A percentile compares a stretch with the other conserved stretches of the same genome.
These are phyloP conservation scores for Allium fistulosum DNA, from an alignment of 106 monocot species.

Conservation along the genomic window DNA sequence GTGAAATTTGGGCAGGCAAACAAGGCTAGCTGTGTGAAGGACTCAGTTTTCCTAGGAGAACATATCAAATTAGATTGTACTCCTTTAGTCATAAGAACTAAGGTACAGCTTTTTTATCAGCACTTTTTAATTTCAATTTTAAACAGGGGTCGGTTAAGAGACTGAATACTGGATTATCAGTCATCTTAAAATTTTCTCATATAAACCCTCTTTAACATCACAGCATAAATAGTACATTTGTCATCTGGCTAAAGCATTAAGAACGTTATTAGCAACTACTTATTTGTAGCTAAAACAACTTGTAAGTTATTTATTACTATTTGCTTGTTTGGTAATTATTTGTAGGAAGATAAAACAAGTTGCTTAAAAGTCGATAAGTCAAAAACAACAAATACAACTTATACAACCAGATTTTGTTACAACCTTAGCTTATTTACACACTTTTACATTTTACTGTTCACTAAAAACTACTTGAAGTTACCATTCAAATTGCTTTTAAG, in stretches of 20 bases:
- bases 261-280: too few species aligned
- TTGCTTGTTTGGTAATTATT: too few species aligned
- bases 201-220: neutral
- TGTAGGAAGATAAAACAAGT: too few species aligned
- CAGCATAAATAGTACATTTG: too few species aligned
- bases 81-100: neutral
- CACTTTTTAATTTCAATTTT: neutral
- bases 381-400: too few species aligned
- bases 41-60: neutral
- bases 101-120: neutral
- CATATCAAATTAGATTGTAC: neutral
- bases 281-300: too few species aligned
- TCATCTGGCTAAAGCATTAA: too few species aligned
- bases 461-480: neutral
- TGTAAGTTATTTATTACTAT: too few species aligned
- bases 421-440: too few species aligned
- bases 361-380: too few species aligned
- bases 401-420: too few species aligned
- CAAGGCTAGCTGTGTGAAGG: neutral
- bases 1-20: neutral
- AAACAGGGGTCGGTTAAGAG: neutral
- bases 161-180: neutral
- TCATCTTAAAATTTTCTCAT: neutral
- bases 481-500: neutral
- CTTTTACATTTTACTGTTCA: too few species aligned